phyloP scores from a whole-genome alignment of 2,329 filamentous ascomycete genomes.

The Diaporthe sp. region DNA sequence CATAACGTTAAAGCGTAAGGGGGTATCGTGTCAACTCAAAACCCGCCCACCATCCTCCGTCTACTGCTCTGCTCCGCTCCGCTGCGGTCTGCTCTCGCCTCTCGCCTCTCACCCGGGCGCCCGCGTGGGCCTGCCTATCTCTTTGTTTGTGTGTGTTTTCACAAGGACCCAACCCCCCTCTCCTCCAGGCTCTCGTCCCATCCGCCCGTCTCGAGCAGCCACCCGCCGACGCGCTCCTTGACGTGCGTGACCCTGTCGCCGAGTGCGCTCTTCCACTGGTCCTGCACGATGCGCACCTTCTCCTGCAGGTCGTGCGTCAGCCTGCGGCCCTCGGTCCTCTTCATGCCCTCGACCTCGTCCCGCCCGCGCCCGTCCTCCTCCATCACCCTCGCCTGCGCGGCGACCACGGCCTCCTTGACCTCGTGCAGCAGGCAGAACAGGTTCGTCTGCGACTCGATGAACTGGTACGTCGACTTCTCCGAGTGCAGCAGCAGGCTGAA shows the following conservation, averaged over 20 bases:
- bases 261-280: conserved; percentile 91
- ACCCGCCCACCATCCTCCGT: background rate
- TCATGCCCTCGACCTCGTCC: conserved; percentile 66
- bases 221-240: conserved; percentile 80
- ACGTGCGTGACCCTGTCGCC: conserved; percentile 80
- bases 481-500: conserved; percentile 87
- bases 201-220: conserved; percentile 81
- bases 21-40: conserved; percentile 28
- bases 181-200: conserved; percentile 85
- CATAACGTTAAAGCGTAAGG: conserved; percentile 18
- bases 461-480: conserved; percentile 94
- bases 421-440: conserved; percentile 91
- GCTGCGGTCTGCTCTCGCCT: no score
- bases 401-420: conserved; percentile 83
- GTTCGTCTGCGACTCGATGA: conserved; percentile 95
- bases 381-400: conserved; percentile 75
- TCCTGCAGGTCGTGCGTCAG: conserved; percentile 92
- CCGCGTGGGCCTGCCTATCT: background rate
- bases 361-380: conserved; percentile 71
- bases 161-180: conserved; percentile 58
- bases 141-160: no score
- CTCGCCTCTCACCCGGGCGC: background rate
- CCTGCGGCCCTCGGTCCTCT: conserved; percentile 74
- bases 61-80: background rate
- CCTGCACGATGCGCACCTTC: conserved; percentile 90